Evolutionary conservation across 2,329 filamentous ascomycete genomes (phyloP).

Genomic region (Fusarium sp.): DNA sequence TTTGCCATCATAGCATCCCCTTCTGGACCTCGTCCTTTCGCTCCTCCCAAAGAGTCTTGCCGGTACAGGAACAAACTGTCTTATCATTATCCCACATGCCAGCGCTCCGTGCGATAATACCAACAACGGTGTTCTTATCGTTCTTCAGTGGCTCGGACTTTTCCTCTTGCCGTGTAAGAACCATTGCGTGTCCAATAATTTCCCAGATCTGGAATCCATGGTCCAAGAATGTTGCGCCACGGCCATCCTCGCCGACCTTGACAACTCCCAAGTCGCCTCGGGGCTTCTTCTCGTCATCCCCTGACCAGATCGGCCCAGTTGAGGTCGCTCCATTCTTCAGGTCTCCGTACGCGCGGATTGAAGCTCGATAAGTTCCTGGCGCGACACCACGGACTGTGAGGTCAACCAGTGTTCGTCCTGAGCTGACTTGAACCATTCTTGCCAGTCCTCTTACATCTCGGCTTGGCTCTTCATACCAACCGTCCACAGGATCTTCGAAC

Average conservation of each 20-base stretch:
- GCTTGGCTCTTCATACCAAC: slow-evolving; percentile 50
- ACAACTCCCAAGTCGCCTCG: slow-evolving; percentile 74
- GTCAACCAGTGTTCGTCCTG: slow-evolving; percentile 83
- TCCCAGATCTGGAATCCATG: slow-evolving; percentile 91
- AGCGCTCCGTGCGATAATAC: slow-evolving; percentile 92
- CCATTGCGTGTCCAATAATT: slow-evolving; percentile 91
- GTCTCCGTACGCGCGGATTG: slow-evolving; percentile 85
- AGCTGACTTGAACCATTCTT: slow-evolving; percentile 90
- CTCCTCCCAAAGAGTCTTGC: slow-evolving; percentile 98
- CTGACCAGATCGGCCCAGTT: slow-evolving; percentile 84
- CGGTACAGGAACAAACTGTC: slow-evolving; percentile 96
- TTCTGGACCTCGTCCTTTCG: slow-evolving; percentile 86
- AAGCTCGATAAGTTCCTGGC: slow-evolving; percentile 83
- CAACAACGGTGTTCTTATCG: slow-evolving; percentile 85
- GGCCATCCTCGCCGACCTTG: slow-evolving; percentile 77
- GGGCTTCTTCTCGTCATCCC: slow-evolving; percentile 53
- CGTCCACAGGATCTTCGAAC: slow-evolving; percentile 66
- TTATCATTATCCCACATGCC: slow-evolving; percentile 99
- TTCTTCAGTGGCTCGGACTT: slow-evolving; percentile 67
- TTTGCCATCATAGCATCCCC: slow-evolving; percentile 78
- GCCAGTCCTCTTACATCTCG: slow-evolving; percentile 82
- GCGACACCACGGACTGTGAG: slow-evolving; percentile 84
- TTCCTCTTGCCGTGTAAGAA: slow-evolving; percentile 75
- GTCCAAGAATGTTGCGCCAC: slow-evolving; percentile 83
- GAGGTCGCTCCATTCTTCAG: slow-evolving; percentile 84